phyloP scores from a whole-genome alignment of 2,329 filamentous ascomycete genomes.

The Colletotrichum tropicale region DNA sequence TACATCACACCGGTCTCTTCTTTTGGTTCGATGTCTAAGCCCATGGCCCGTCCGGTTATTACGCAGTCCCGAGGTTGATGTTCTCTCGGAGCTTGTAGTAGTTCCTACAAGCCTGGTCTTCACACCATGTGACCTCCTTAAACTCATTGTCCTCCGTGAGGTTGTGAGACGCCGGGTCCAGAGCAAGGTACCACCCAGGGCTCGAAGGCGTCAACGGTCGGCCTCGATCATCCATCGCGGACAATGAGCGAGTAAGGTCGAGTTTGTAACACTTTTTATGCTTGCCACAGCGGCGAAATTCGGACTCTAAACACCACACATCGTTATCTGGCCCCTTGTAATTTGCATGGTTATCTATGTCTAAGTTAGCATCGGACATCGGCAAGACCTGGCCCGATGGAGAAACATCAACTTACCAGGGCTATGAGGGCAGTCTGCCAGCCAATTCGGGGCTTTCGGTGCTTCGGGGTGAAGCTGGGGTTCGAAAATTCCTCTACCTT shows the following conservation, averaged over 20 bases:
- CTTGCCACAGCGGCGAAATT: background rate
- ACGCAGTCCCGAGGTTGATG: background rate
- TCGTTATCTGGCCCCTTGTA: background rate
- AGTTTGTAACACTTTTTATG: background rate
- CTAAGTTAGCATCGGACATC: background rate
- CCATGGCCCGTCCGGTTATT: background rate
- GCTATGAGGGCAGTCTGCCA: background rate
- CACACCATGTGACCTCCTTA: background rate
- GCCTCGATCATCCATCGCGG: rapidly evolving
- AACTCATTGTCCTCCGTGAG: background rate
- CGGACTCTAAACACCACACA: background rate
- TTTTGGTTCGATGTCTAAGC: too few species aligned
- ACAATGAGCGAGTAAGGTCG: rapidly evolving
- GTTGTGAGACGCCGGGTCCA: background rate
- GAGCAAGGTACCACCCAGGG: background rate
- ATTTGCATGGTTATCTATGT: rapidly evolving
- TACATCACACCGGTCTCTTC: background rate
- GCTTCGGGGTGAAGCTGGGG: background rate
- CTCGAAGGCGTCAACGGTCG: background rate
- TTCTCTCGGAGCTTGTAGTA: background rate
- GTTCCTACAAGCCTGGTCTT: background rate
- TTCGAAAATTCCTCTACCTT: background rate
- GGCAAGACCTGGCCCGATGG: background rate
- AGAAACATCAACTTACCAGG: background rate
- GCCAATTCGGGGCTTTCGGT: background rate